Percentiles rank a stretch among this genome's conserved stretches.
Evolutionary conservation across 768 basidiomycete genomes (phyloP).

Genomic region (Pisolithus tinctorius): DNA sequence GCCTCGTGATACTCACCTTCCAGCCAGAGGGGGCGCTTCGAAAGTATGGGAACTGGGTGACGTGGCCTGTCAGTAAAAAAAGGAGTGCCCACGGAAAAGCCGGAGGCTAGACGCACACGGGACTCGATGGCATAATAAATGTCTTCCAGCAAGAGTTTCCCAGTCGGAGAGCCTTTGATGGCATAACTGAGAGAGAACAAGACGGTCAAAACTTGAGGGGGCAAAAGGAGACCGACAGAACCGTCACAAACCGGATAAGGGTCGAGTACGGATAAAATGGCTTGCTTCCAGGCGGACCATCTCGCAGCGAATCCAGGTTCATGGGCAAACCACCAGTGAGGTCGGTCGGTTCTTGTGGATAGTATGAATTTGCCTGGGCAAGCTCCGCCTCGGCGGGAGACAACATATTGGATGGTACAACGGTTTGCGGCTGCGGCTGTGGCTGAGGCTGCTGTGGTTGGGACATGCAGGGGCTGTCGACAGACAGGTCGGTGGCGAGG

Average conservation of each 20-base stretch:
- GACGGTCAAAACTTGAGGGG: conserved; percentile 1
- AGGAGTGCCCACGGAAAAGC: not conserved
- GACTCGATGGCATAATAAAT: conserved; percentile 91
- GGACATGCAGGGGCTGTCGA: conserved; percentile 32
- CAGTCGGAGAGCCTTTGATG: conserved; percentile 86
- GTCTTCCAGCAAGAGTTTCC: conserved; percentile 79
- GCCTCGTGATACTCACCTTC: conserved; percentile 55
- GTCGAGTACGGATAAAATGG: conserved; percentile 91
- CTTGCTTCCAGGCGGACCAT: conserved; percentile 84
- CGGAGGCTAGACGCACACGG: conserved; percentile 45
- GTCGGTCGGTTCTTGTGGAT: conserved; percentile 72
- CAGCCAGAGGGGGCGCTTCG: conserved; percentile 82
- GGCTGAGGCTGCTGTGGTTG: conserved; percentile 29
- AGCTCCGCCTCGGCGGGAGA: conserved; percentile 48
- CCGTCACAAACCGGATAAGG: conserved; percentile 65
- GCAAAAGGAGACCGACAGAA: conserved; percentile 6
- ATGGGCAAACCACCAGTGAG: conserved; percentile 80
- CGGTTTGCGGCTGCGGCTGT: conserved; percentile 39
- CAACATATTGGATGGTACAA: conserved; percentile 59
- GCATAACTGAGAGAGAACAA: conserved; percentile 54
- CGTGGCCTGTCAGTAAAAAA: conserved; percentile 5
- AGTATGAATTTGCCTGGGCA: conserved; percentile 49
- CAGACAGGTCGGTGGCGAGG: conserved; percentile 7
- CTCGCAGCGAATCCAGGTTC: conserved; percentile 79
- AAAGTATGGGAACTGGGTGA: conserved; percentile 77